Conservation (phyloP, 1,139 yeast species). For the Blastobotrys malaysiensis region DNA sequence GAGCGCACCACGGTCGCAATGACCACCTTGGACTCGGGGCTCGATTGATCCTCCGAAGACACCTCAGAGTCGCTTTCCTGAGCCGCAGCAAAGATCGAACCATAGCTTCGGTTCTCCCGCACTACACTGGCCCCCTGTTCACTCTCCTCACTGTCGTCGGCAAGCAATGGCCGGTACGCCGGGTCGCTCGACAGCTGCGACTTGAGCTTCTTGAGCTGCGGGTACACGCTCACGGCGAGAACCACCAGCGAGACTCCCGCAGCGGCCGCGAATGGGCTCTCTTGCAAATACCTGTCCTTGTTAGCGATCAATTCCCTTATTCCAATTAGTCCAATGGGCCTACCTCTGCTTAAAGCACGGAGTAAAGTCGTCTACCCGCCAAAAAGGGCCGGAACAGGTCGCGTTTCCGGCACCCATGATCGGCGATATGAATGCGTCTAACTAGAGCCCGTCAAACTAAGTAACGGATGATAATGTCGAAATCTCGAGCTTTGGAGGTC, state of each 20-base stretch:
- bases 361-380: constrained; percentile 28
- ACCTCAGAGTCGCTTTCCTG: constrained; percentile 6
- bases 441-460: neutral
- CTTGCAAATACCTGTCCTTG: constrained; percentile 24
- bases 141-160: constrained; percentile 11
- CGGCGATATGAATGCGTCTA: neutral
- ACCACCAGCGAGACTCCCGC: constrained; percentile 17
- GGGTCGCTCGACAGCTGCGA: constrained; percentile 16
- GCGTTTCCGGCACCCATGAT: neutral
- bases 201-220: constrained; percentile 11
- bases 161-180: constrained; percentile 23
- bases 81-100: constrained; percentile 14
- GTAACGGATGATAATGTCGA: neutral
- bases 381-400: constrained; percentile 23
- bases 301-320: neutral
- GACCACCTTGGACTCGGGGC: constrained; percentile 16
- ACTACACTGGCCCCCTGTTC: constrained; percentile 15
- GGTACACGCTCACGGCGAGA: constrained; percentile 17
- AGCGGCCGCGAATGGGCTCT: constrained; percentile 19
- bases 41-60: neutral
- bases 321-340: constrained; percentile 8
- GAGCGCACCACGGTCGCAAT: constrained; percentile 28
- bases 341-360: constrained; percentile 28
- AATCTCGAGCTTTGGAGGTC: neutral
- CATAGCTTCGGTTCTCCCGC: constrained; percentile 18